A percentile compares a stretch with the other conserved stretches of the same genome.
phyloP scores from a whole-genome alignment of 148 eudicot species.

The Cornus controversa region DNA sequence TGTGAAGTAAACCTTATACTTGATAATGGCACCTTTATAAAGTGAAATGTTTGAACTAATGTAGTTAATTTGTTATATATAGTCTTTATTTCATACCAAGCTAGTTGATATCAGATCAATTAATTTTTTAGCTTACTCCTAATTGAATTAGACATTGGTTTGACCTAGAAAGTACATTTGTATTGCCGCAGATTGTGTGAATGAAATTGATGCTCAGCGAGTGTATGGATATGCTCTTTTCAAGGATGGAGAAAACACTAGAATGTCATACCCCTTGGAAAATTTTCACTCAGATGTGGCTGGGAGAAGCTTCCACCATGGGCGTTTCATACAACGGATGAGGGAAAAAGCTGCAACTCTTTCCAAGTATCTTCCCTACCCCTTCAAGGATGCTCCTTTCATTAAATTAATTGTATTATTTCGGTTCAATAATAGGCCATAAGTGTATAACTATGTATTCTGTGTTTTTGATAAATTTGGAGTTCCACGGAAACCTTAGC shows the following conservation, averaged over 20 bases:
- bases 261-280: conserved; percentile 64
- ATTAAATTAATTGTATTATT: too few species aligned
- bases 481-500: not conserved
- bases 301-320: conserved; percentile 84
- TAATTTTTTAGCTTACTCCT: not conserved
- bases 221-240: conserved; percentile 70
- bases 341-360: conserved; percentile 63
- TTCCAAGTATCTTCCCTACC: conserved; percentile 43
- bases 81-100: too few species aligned
- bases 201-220: conserved; percentile 68
- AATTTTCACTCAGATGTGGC: conserved; percentile 53
- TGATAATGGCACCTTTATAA: not conserved
- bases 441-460: not conserved
- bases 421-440: not conserved
- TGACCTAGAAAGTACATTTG: not conserved
- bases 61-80: too few species aligned
- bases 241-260: conserved; percentile 61
- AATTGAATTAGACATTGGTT: too few species aligned
- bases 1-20: too few species aligned
- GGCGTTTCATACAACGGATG: conserved; percentile 77
- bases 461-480: not conserved
- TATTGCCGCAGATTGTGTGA: conserved; percentile 53
- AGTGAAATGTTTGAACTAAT: too few species aligned
- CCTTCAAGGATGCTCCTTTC: not conserved
- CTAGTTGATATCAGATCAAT: not conserved